Percentiles rank a stretch among this genome's conserved stretches.
phyloP scores from a whole-genome alignment of 257 asterid genomes.

The Solanum medicagineum region DNA sequence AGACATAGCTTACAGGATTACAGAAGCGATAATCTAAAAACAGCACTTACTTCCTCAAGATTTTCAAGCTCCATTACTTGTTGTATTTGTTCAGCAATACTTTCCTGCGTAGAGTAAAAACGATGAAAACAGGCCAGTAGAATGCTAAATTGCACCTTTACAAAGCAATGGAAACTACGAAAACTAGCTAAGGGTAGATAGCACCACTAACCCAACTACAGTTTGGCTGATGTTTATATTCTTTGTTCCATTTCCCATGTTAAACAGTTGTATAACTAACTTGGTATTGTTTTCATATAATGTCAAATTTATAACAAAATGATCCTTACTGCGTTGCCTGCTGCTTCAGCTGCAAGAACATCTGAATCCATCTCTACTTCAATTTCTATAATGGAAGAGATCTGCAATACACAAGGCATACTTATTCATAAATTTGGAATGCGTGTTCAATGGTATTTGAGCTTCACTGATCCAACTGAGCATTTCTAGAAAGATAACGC shows the following conservation, averaged over 20 bases:
- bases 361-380: conserved; percentile 91
- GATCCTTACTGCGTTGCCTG: conserved; percentile 44
- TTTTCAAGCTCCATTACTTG: conserved; percentile 92
- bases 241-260: neutral
- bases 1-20: neutral
- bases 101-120: conserved; percentile 52
- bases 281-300: neutral
- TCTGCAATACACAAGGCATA: conserved; percentile 33
- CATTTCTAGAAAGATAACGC: conserved; percentile 6
- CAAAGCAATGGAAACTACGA: neutral
- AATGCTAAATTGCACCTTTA: neutral
- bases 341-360: conserved; percentile 91
- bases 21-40: neutral
- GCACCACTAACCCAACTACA: neutral
- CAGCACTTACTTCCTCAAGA: conserved; percentile 67
- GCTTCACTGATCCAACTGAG: neutral
- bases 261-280: neutral
- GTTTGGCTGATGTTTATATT: neutral
- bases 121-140: neutral
- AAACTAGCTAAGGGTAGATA: neutral
- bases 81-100: conserved; percentile 65
- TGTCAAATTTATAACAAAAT: neutral
- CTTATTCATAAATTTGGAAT: neutral
- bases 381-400: conserved; percentile 90
- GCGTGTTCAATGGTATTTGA: neutral